Evolutionary conservation across 2,329 filamentous ascomycete genomes (phyloP).

Genomic region (Pestalotiopsis sp.): DNA sequence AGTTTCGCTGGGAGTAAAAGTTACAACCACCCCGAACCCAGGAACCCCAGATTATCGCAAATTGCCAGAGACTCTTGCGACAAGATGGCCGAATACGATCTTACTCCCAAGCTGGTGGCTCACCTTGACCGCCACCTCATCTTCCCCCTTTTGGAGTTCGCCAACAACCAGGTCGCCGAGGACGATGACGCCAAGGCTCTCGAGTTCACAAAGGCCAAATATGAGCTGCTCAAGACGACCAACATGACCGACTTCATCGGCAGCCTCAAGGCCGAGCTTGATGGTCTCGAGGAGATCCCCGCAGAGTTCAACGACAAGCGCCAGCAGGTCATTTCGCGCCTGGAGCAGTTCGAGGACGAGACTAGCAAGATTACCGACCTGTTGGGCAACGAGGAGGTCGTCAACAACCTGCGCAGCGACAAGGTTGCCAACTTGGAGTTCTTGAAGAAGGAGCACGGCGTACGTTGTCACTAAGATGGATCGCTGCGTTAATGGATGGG

Average conservation of each 20-base stretch:
- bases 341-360: conserved; percentile 84
- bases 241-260: conserved; percentile 99
- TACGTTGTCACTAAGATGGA: conserved; percentile 43
- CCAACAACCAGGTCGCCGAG: conserved; percentile 80
- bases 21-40: neutral
- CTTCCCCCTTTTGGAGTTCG: conserved; percentile 94
- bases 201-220: conserved; percentile 84
- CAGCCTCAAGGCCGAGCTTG: conserved; percentile 85
- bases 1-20: conserved; percentile 1
- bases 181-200: conserved; percentile 60
- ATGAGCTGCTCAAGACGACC: conserved; percentile 91
- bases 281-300: conserved; percentile 76
- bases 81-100: conserved; percentile 71
- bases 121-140: conserved; percentile 95
- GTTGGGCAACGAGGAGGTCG: conserved; percentile 84
- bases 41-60: neutral
- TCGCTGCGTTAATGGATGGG: neutral
- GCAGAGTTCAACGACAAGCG: conserved; percentile 87
- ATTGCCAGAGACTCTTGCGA: conserved; percentile 18
- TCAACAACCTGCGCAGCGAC: conserved; percentile 89
- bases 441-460: conserved; percentile 93
- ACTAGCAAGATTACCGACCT: conserved; percentile 88
- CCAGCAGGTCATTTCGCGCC: conserved; percentile 81
- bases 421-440: conserved; percentile 99
- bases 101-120: conserved; percentile 86